These are phyloP conservation scores for Flaveria linearis DNA, from an alignment of 129 eudicot genomes.

Conservation along the genomic window DNA sequence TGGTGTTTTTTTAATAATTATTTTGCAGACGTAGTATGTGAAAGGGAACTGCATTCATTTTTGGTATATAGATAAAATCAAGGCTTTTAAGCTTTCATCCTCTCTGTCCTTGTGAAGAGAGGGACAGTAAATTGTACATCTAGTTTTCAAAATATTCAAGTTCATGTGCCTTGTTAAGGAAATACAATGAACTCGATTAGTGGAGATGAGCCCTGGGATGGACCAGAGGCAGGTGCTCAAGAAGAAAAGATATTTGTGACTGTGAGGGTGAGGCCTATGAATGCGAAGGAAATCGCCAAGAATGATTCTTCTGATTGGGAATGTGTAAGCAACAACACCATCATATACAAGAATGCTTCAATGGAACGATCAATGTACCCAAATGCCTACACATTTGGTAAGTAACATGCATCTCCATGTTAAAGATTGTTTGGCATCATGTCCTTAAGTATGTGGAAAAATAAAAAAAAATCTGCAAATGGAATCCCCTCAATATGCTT, in stretches of 20 bases:
- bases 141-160: constrained; percentile 36
- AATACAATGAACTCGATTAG: constrained; percentile 49
- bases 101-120: constrained; percentile 35
- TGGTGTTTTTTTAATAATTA: neutral
- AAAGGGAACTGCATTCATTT: neutral
- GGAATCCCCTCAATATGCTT: neutral
- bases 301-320: constrained; percentile 84
- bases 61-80: constrained; percentile 3
- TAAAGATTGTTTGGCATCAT: neutral
- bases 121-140: constrained; percentile 25
- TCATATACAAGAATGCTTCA: constrained; percentile 55
- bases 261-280: constrained; percentile 86
- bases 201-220: constrained; percentile 51
- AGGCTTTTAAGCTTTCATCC: constrained; percentile 22
- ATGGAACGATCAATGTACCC: constrained; percentile 69
- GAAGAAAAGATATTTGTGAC: constrained; percentile 85
- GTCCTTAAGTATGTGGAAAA: neutral
- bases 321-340: constrained; percentile 65
- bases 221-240: constrained; percentile 19
- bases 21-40: constrained; percentile 5
- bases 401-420: constrained; percentile 4
- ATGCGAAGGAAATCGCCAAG: constrained; percentile 53
- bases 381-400: constrained; percentile 79
- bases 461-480: neutral
- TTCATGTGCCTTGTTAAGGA: constrained; percentile 30